These are phyloP conservation scores for Zoysia matrella DNA, from an alignment of 202 grass and related monocot genomes.

Conservation along the genomic window DNA sequence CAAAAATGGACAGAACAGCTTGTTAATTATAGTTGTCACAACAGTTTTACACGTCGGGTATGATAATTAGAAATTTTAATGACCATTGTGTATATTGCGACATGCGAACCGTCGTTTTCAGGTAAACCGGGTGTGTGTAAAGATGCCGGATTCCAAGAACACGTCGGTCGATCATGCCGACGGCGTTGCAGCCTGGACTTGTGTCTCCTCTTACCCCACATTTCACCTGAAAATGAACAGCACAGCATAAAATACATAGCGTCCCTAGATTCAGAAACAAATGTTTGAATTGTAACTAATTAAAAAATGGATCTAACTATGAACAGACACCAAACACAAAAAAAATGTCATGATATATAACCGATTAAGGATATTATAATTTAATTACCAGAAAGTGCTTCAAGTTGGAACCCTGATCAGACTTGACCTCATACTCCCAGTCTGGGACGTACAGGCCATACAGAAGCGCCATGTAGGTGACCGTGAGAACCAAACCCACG, in stretches of 20 bases:
- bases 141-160: conserved; percentile 74
- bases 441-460: conserved; percentile 65
- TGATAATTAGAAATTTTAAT: background rate
- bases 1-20: background rate
- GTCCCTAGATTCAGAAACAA: background rate
- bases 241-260: too few relatives aligned
- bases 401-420: background rate
- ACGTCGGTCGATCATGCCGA: conserved; percentile 37
- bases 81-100: background rate
- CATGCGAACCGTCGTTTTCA: conserved; percentile 50
- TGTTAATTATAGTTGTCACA: background rate
- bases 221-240: conserved; percentile 34
- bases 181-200: background rate
- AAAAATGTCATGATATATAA: too few relatives aligned
- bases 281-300: background rate
- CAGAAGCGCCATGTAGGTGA: conserved; percentile 50
- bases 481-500: conserved; percentile 58
- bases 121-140: conserved; percentile 66
- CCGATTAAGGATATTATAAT: background rate
- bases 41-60: background rate
- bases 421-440: conserved; percentile 59
- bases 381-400: conserved; percentile 33
- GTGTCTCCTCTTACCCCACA: conserved; percentile 65
- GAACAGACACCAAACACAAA: too few relatives aligned
- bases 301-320: background rate